Base-by-base conservation (phyloP, 2,329 filamentous ascomycete genomes). In the Thielaviopsis musarum region DNA sequence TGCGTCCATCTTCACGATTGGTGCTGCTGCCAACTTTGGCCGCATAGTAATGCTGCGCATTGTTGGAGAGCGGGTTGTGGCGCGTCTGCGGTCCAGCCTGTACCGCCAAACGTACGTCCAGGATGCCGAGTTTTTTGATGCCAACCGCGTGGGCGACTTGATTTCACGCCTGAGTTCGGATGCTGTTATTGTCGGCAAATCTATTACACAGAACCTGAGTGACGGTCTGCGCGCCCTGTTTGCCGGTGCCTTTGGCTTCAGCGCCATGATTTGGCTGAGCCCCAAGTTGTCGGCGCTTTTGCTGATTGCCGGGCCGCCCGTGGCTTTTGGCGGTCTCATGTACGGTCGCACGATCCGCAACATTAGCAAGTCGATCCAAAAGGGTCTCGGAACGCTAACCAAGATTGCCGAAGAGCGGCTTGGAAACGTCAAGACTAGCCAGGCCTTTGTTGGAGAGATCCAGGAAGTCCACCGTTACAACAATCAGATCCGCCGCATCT, bases 391-490 rank as follows among this genome's bases (percentile, higher is more conserved):
- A 65, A 87, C 87, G 0, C 74, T 98, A 65, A 95, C 91, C 41
- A 98, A 97, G 73, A 95, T 98, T 69, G 93, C 93, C 0, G 94
- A 98, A 74, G 94, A 98, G 71, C 84, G 93, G n/a, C 75, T 98
- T 22, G 91, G 93, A 59, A 98, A 97, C 70, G 90, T 98, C 62
- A 88, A 91, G 68, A 98, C 93, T 0, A 94, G 89, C 66, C 93
- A 98, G 72, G 91, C 93, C 15, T 98, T 98, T 70, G 91, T 87
- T 24, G 93, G 90, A 56, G 93, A 98, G 70, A 82, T 91, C 13
- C 84, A 93, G 65, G 93, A 98, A 73, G 85, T 96, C 34, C 76
- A 81, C 49, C 84, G 94, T 56, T 98, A 98, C 74, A 97, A 96
- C 70, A 83, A 78, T 30, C 93, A 97, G 71, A 85, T 96, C 62